Evolutionary conservation across 169 alveolate genomes (phyloP), one percentile per base, ranked within the genome.

Genomic region (Plasmodium vivax): DNA sequence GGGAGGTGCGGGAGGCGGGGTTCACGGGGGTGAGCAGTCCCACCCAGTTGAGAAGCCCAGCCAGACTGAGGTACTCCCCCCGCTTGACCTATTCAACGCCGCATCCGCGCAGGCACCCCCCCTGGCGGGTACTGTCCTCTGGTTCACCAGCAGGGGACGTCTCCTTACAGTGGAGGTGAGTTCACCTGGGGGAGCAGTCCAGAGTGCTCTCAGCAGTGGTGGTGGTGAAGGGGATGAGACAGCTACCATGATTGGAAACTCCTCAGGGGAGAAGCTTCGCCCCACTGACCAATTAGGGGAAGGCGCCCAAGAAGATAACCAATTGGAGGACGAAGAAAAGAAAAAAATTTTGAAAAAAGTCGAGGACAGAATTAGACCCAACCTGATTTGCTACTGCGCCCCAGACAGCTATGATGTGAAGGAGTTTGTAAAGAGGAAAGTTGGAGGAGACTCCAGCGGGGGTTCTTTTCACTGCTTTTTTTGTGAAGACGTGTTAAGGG

Each of bases 351-450:
- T 81, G 27, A 82, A 71, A 83, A 73, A 71, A 92, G 56, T 92
- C 6, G 92, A 81, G 43, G 85, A 82, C 30, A 14, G 85, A 16
- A 92, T 92, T 36, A 68, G 62, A 23, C 95, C 95, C 5, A 72
- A 73, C 36, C 77, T 92, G 54, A 92, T 92, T 72, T 82, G 71
- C 47, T 92, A 92, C 79, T 56, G 72, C 45, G 43, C 54, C 8
- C 74, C 92, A 45, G 95, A 82, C 41, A 51, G 38, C 9, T 92
- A 62, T 83, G 85, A 92, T 58, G 23, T 92, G 68, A 51, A 32
- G 27, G 32, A 54, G 43, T 82, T 72, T 81, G 27, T 92, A 47
- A 81, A 92, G 73, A 58, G 79, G 23, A 82, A 23, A 92, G 9
- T 23, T 19, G 74, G 43, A 34, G 9, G 8, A 30, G 27, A 85